Evolutionary conservation across 2,329 filamentous ascomycete genomes (phyloP), one percentile per base, ranked within the genome.

Genomic region (Aureobasidium sp.): DNA sequence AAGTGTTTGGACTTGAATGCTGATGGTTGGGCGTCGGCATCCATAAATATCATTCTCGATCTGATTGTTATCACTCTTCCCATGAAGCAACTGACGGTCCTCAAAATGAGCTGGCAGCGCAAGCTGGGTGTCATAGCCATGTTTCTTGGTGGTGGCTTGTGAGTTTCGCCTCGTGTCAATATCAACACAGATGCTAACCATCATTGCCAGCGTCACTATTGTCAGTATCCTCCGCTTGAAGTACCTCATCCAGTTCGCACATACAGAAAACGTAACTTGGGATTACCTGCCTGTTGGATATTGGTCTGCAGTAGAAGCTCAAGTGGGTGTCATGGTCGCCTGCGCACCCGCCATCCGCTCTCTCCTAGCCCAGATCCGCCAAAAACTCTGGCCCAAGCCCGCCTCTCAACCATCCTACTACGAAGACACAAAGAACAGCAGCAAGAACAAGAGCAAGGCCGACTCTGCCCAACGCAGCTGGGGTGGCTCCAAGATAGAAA

Each of bases 261-360:
- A 53, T 32, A 57, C 56, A 2, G 27, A 39, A 17, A 64, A 66
- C 34, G 39, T 62, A n/a, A 60, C 62, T 20, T 64, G 56, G 63
- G 62, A 61, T 26, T 61, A 65, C 24, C 55, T 63, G 17, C 32
- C 52, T 27, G 60, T 62, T 5, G 61, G 62, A 1, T 62, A 53
- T 41, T 66, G 65, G 65, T 62, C 55, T 9, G 51, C 52, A 17
- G 61, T 65, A 44, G 65, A 66, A 43, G 39, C 47, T 39, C 43
- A 65, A 48, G 57, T 64, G 3, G 61, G 62, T 26, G 53, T 66
- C 56, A 64, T 65, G 26, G 64, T 63, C 43, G 65, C 65, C 39
- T 64, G 65, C 44, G 56, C 64, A 5, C 64, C 65, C n/a, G 50
- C 50, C n/a, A 59, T 66, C 20, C 74, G 62, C 36, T 52, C 61